phyloP scores from a whole-genome alignment of 2,329 filamentous ascomycete species.

The Pezicula rhizophila region DNA sequence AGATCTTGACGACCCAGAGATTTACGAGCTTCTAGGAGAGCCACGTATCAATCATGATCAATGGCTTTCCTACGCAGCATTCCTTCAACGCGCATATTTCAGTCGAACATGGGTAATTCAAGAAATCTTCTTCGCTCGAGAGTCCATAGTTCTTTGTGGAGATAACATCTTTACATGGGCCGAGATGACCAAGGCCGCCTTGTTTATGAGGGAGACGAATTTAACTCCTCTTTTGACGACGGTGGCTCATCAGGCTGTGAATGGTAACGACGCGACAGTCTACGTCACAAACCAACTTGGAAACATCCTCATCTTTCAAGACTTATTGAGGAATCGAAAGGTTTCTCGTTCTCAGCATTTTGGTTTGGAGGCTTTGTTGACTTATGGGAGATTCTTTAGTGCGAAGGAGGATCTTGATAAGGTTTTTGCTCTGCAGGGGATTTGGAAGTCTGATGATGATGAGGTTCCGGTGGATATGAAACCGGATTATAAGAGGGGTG shows the following conservation, averaged over 20 bases:
- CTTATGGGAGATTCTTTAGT: conserved; percentile 8
- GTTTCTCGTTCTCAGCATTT: background rate
- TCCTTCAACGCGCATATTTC: conserved; percentile 1
- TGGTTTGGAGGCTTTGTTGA: conserved; percentile 7
- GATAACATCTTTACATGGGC: conserved; percentile 4
- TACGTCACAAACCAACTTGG: conserved; percentile 5
- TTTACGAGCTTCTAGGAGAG: conserved; percentile 5
- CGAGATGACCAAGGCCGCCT: conserved; percentile 3
- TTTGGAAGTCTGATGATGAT: conserved; percentile 3
- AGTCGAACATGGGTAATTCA: background rate
- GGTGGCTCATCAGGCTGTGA: background rate
- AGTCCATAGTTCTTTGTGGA: conserved; percentile 3
- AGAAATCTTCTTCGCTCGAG: background rate
- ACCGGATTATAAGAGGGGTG: background rate
- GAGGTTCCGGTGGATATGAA: conserved; percentile 1
- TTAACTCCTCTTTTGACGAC: conserved; percentile 5
- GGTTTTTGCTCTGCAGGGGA: conserved; percentile 8
- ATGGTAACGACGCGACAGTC: background rate
- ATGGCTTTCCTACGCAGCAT: conserved; percentile 9
- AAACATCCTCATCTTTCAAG: conserved; percentile 8
- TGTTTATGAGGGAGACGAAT: conserved; percentile 4
- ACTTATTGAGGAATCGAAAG: background rate
- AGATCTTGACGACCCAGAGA: conserved; percentile 1
- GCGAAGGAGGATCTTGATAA: conserved; percentile 8
- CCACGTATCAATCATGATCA: background rate